A percentile compares a stretch with the other conserved stretches of the same genome.
Evolutionary conservation across 1,139 yeast genomes (phyloP).

Genomic region (Meyerozyma carpophila): DNA sequence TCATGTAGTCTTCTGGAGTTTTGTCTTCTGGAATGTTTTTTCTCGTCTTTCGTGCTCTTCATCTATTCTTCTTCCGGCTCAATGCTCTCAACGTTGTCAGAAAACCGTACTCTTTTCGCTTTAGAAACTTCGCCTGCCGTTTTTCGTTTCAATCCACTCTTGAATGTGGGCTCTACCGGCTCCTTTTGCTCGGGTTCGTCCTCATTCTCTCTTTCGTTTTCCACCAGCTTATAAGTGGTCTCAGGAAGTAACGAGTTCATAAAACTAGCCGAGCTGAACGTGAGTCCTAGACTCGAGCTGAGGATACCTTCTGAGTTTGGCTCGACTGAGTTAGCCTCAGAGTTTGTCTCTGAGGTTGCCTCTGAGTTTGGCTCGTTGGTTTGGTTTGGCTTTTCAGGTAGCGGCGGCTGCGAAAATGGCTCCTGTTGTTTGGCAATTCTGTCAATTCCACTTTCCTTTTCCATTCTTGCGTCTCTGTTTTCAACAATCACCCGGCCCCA

Average conservation of each 20-base stretch:
- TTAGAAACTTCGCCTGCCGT: neutral
- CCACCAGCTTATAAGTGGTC: conserved; percentile 7
- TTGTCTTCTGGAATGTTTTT: too few relatives aligned
- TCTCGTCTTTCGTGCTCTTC: neutral
- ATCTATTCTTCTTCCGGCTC: neutral
- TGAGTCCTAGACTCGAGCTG: conserved; percentile 12
- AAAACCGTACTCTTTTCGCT: conserved; percentile 5
- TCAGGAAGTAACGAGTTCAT: conserved; percentile 14
- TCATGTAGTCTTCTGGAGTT: too few relatives aligned
- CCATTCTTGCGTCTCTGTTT: neutral
- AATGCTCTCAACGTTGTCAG: conserved; percentile 2
- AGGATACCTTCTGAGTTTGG: neutral
- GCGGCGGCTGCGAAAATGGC: too few relatives aligned
- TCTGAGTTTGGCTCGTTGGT: neutral
- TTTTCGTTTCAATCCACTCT: neutral
- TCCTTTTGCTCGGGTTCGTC: too few relatives aligned
- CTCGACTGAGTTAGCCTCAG: too few relatives aligned
- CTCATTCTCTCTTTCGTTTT: neutral
- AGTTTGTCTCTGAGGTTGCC: too few relatives aligned
- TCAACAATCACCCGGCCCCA: conserved; percentile 6
- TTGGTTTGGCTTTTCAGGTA: too few relatives aligned
- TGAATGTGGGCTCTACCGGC: neutral
- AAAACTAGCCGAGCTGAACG: conserved; percentile 12
- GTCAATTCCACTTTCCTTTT: conserved; percentile 1
- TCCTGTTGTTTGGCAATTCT: too few relatives aligned